Evolutionary conservation across 176 grass and related monocot species (phyloP), one percentile per base, ranked within the genome.

Genomic region (Hordeum vulgare): DNA sequence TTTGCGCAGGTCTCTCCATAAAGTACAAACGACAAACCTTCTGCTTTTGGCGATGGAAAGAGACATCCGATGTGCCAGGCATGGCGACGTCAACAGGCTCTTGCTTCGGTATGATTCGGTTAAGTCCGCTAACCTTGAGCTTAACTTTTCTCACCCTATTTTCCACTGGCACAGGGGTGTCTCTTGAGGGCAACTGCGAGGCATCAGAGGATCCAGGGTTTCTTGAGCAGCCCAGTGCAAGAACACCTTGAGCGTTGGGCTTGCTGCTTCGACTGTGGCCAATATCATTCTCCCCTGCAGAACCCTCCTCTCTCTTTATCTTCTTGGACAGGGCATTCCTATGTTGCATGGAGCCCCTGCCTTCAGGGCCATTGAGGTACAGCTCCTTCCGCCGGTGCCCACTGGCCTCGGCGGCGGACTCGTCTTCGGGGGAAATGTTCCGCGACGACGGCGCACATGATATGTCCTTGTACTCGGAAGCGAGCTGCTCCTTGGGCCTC

Each of bases 101-200:
- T 37, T 61, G 64, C 70, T 92, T 95, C 3, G 90, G 90, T 51
- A 86, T 59, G 13, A 85, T 88, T 20, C 85, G 88, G 24, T 80
- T 94, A 51, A 97, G 78, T 65, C 91, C 94, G 40, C 87, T 88
- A 80, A 98, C 83, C 78, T 95, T 98, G 40, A 98, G 84, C 80
- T 93, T 98, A 35, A 98, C 89, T 80, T 86, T 95, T 65, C 86
- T 93, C 62, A 85, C 23, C 59, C 61, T 91, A 70, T 90, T 88
- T 58, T 91, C 92, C 23, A 45, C 56, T 35, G 75, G 81, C 37
- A 39, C 44, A 78, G 23, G 23, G 12, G 41, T 31, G 40, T 83
- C 86, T 71, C 73, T 80, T 0, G 35, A 42, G 31, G 63, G 23
- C 53, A 49, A 51, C 68, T 76, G 65, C n/a, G 59, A 47, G 33